Evolutionary conservation across 257 asterid genomes (phyloP), one percentile per base, ranked within the genome.

Genomic region (Lantana camara): DNA sequence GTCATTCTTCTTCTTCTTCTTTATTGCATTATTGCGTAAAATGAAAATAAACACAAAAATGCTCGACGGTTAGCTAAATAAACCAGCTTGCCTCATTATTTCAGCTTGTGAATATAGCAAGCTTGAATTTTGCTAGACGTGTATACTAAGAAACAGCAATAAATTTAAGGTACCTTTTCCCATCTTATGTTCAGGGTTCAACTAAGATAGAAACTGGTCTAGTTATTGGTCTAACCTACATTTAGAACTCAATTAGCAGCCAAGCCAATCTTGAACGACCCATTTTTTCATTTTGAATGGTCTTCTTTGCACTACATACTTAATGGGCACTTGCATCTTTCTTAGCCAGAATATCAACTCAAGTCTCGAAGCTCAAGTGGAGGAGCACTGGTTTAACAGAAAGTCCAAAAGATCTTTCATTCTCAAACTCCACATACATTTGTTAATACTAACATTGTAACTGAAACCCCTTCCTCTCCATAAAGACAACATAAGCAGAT

Each of bases 71-170:
- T 32, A 29, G 30, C 20, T 2, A 37, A 23, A 21, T 38, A 40
- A 61, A 22, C 15, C 14, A 42, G 15, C 48, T 15, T 34, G 35
- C 8, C 49, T 27, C 32, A 5, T 2, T 27, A 27, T 27, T 27
- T 27, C 32, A 27, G 32, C 32, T 27, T 46, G 55, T 38, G 24
- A 44, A 8, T 30, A 57, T 37, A 35, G 47, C 40, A 5, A 34
- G 59, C 45, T 56, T 10, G 24, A 19, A 32, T 37, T n/a, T 4
- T 14, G 60, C 54, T 9, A 56, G n/a, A 30, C 47, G 9, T 51
- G 49, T 20, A 64, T 23, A 71, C 59, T 12, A 67, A 12, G 34
- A 12, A 45, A 57, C n/a, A n/a, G 1, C 47, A 64, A 41, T 15
- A 11, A 44, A 37, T n/a, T 29, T 38, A 52, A 13, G 19, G 48